A percentile compares a stretch with the other conserved stretches of the same genome.
These are phyloP conservation scores for Pyrenochaeta sp. DNA, from an alignment of 2,329 filamentous ascomycete species.

Conservation along the genomic window DNA sequence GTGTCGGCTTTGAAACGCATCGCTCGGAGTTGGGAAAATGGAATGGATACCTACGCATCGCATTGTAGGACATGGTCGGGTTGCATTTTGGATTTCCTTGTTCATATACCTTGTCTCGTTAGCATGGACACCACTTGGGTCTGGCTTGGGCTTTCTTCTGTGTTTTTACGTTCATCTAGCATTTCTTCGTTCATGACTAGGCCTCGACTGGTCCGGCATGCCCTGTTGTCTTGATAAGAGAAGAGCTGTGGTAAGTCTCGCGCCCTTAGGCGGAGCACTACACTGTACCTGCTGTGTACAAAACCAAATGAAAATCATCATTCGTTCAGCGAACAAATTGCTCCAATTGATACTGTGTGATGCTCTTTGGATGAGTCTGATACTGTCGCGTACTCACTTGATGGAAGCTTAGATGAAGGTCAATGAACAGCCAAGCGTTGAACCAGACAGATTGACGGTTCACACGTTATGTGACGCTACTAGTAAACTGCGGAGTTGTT, in stretches of 20 bases:
- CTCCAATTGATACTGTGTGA: neutral
- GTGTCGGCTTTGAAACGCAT: conserved; percentile 26
- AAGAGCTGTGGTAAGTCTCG: conserved; percentile 21
- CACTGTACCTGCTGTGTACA: conserved; percentile 19
- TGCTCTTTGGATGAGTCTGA: neutral
- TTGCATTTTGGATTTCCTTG: conserved; percentile 21
- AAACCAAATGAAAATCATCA: conserved; percentile 21
- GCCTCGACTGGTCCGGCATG: conserved; percentile 20
- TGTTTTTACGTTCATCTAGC: conserved; percentile 13
- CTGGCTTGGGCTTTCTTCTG: conserved; percentile 13
- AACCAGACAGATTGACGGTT: neutral
- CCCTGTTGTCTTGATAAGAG: conserved; percentile 21
- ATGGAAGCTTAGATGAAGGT: neutral
- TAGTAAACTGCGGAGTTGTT: too few species aligned
- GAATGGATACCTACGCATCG: conserved; percentile 16
- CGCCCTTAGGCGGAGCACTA: conserved; percentile 11
- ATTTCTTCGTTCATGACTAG: conserved; percentile 27
- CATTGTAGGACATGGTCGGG: conserved; percentile 15
- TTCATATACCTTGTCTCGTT: conserved; percentile 23
- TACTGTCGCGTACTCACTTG: neutral
- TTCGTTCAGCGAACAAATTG: conserved; percentile 5
- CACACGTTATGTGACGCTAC: too few species aligned
- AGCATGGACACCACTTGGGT: conserved; percentile 16
- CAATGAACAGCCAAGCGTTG: neutral
- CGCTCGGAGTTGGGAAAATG: conserved; percentile 30